Conservation (phyloP, 306 rosid genomes). For the Alnus glutinosa region DNA sequence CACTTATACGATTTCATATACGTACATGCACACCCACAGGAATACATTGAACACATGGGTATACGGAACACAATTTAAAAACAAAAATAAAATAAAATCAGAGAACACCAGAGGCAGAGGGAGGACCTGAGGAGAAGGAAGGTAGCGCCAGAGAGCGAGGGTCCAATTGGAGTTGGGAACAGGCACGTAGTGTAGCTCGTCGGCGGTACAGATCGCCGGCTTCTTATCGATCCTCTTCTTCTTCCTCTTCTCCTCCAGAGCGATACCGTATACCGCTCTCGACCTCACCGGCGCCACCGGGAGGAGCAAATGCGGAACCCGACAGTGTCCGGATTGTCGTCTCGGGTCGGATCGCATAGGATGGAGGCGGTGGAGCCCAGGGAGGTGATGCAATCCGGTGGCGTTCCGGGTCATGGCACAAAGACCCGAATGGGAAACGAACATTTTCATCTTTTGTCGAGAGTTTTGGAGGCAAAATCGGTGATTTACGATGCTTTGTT, state of each 20-base stretch:
- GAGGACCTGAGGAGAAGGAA: slow-evolving; percentile 63
- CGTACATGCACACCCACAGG: background rate
- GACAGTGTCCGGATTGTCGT: background rate
- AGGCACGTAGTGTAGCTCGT: slow-evolving; percentile 73
- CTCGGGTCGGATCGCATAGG: slow-evolving; percentile 41
- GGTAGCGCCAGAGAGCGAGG: slow-evolving; percentile 96
- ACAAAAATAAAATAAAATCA: background rate
- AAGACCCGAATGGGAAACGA: slow-evolving; percentile 10
- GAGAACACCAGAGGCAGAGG: slow-evolving; percentile 9
- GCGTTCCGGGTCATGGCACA: slow-evolving; percentile 21
- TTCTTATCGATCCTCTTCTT: slow-evolving; percentile 10
- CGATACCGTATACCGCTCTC: slow-evolving; percentile 18
- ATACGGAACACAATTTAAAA: slow-evolving; percentile 9
- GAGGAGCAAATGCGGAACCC: background rate
- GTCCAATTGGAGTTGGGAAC: slow-evolving; percentile 80
- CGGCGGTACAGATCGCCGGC: slow-evolving; percentile 67
- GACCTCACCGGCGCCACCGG: background rate
- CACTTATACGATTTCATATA: background rate
- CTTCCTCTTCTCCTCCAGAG: slow-evolving; percentile 26
- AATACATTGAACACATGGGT: background rate
- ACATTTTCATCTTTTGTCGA: background rate
- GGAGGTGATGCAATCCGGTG: slow-evolving; percentile 11
- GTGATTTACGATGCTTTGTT: no score
- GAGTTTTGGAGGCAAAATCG: no score
- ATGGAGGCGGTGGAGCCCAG: background rate